Percentiles rank a stretch among this genome's conserved stretches.
Evolutionary conservation across 1,284 basidiomycete genomes (phyloP).

Genomic region (Naganishia albida): DNA sequence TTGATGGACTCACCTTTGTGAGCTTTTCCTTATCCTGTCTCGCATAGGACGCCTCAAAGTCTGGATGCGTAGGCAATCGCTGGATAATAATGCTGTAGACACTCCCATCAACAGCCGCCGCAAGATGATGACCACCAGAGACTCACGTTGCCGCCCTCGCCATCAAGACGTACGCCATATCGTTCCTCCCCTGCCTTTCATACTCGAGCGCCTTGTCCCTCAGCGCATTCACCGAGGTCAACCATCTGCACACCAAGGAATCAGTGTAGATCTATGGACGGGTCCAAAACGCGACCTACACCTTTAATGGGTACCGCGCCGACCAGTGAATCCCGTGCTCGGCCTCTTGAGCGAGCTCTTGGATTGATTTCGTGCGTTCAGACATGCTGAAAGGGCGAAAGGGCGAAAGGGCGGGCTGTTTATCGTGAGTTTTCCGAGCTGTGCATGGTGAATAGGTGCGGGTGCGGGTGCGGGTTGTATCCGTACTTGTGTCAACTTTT

Average conservation of each 20-base stretch:
- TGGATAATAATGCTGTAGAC: conserved; percentile 27
- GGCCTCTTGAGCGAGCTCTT: conserved; percentile 19
- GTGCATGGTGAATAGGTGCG: not conserved
- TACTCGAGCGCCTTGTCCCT: conserved; percentile 18
- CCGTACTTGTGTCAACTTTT: too few relatives aligned
- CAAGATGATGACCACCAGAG: not conserved
- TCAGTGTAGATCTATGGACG: not conserved
- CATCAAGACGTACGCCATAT: conserved; percentile 30
- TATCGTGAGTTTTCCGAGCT: not conserved
- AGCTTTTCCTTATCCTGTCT: conserved; percentile 11
- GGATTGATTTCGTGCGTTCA: conserved; percentile 10
- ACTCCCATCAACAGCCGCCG: not conserved
- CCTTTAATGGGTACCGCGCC: conserved; percentile 24
- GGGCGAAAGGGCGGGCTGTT: too few relatives aligned
- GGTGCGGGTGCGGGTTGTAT: too few relatives aligned
- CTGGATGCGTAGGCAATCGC: conserved; percentile 31
- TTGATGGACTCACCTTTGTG: conserved; percentile 6
- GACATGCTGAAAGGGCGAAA: not conserved
- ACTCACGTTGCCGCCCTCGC: conserved; percentile 34
- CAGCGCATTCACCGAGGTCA: conserved; percentile 19
- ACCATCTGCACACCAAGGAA: conserved; percentile 10
- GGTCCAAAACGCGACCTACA: conserved; percentile 11
- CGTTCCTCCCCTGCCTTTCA: conserved; percentile 11
- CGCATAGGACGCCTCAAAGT: conserved; percentile 16
- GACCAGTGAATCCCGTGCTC: conserved; percentile 26